These are phyloP conservation scores for Trichophyton simii DNA, from an alignment of 2,329 filamentous ascomycete genomes.

Conservation along the genomic window DNA sequence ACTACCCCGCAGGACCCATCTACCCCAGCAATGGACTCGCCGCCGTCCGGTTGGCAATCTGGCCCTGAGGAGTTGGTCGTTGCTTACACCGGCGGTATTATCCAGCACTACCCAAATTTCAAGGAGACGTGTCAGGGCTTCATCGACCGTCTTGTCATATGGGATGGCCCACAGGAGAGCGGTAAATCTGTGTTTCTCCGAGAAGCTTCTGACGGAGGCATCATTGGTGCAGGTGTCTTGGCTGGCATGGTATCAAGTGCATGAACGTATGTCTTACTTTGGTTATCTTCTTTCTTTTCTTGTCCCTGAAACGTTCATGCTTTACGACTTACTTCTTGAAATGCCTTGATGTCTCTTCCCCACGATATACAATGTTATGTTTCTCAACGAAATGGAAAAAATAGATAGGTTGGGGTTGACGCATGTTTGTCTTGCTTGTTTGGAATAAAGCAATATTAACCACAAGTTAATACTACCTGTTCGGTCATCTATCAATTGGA, in stretches of 20 bases:
- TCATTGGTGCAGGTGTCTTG: constrained; percentile 39
- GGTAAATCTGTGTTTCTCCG: constrained; percentile 35
- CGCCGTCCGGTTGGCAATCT: constrained; percentile 32
- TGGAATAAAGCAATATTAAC: background rate
- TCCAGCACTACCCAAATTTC: constrained; percentile 60
- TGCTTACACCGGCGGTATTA: constrained; percentile 64
- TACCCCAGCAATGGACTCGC: constrained; percentile 6
- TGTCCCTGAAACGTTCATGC: background rate
- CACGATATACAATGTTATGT: background rate
- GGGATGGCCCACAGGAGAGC: constrained; percentile 25
- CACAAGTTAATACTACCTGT: background rate
- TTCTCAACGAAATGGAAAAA: constrained; percentile 1
- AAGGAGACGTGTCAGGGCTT: constrained; percentile 53
- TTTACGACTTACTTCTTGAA: background rate
- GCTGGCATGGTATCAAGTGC: constrained; percentile 27
- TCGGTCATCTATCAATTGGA: background rate
- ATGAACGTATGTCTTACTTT: background rate
- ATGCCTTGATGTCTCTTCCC: background rate
- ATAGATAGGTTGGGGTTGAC: background rate
- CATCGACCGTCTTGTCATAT: constrained; percentile 40
- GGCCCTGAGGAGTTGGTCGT: constrained; percentile 53
- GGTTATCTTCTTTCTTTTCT: background rate
- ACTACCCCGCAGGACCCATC: background rate
- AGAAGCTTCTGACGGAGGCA: constrained; percentile 38
- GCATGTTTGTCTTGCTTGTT: background rate